These are phyloP conservation scores for Bertia moriformis DNA, from an alignment of 2,329 filamentous ascomycete species.

Conservation along the genomic window DNA sequence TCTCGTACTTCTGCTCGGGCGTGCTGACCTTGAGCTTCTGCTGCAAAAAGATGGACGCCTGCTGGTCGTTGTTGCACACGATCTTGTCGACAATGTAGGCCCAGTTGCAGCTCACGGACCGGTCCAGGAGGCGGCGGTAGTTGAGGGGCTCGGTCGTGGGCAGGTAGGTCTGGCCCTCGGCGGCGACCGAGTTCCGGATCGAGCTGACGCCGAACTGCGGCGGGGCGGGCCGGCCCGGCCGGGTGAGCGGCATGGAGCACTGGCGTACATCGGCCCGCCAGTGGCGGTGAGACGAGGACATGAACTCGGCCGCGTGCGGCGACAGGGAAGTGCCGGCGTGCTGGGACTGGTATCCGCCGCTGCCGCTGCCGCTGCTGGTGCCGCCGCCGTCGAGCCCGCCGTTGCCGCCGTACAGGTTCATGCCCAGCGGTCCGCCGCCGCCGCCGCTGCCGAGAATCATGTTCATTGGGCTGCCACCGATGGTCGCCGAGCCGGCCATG, in stretches of 20 bases:
- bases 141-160: constrained; percentile 84
- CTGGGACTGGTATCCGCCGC: constrained; percentile 32
- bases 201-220: constrained; percentile 45
- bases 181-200: constrained; percentile 24
- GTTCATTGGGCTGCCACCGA: constrained; percentile 2
- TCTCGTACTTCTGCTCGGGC: constrained; percentile 88
- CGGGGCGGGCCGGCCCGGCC: constrained; percentile 18
- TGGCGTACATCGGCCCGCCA: constrained; percentile 15
- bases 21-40: constrained; percentile 98
- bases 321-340: constrained; percentile 53
- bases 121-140: constrained; percentile 86
- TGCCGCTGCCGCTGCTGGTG: constrained; percentile 12
- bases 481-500: neutral
- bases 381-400: constrained; percentile 11
- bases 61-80: constrained; percentile 96
- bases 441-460: constrained; percentile 4
- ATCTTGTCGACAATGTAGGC: constrained; percentile 99
- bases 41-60: constrained; percentile 95
- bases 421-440: constrained; percentile 13
- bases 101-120: constrained; percentile 96
- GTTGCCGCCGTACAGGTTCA: too few species aligned
- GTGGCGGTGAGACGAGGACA: constrained; percentile 27
- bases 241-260: constrained; percentile 8
- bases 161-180: constrained; percentile 63
- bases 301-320: constrained; percentile 63